phyloP scores from a whole-genome alignment of 2,329 filamentous ascomycete genomes.

The Clonostachys byssicola region DNA sequence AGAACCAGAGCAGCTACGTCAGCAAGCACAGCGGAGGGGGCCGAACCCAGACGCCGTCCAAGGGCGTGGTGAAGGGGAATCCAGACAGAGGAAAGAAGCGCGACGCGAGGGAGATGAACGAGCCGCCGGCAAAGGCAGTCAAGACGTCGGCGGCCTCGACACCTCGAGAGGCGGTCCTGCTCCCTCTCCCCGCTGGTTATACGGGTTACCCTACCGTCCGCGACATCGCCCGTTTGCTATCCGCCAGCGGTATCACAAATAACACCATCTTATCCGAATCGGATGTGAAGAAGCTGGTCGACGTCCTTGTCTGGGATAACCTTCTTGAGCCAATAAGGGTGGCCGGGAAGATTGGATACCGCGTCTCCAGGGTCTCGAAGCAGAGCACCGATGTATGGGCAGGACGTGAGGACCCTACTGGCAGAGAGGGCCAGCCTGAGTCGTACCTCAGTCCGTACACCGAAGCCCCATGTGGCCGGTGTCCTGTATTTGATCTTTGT shows the following conservation, averaged over 20 bases:
- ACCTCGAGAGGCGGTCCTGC: conserved; percentile 28
- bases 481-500: conserved; percentile 90
- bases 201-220: conserved; percentile 75
- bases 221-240: conserved; percentile 73
- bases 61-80: conserved; percentile 47
- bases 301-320: conserved; percentile 86
- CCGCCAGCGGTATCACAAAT: conserved; percentile 63
- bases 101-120: conserved; percentile 32
- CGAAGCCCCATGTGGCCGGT: conserved; percentile 85
- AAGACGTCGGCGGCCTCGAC: conserved; percentile 14
- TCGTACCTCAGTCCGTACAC: conserved; percentile 68
- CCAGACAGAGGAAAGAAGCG: conserved; percentile 45
- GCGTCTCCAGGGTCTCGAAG: conserved; percentile 44
- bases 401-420: conserved; percentile 27
- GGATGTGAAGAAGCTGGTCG: conserved; percentile 80
- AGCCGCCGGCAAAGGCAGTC: conserved; percentile 16
- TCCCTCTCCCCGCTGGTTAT: conserved; percentile 62
- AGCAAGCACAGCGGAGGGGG: conserved; percentile 19
- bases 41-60: conserved; percentile 46
- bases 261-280: conserved; percentile 66
- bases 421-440: conserved; percentile 31
- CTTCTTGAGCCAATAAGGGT: conserved; percentile 65
- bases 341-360: conserved; percentile 45
- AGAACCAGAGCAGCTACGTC: conserved; percentile 66
- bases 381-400: conserved; percentile 36